These are phyloP conservation scores for Pseudopithomyces chartarum DNA, from an alignment of 2,329 filamentous ascomycete species.

Conservation along the genomic window DNA sequence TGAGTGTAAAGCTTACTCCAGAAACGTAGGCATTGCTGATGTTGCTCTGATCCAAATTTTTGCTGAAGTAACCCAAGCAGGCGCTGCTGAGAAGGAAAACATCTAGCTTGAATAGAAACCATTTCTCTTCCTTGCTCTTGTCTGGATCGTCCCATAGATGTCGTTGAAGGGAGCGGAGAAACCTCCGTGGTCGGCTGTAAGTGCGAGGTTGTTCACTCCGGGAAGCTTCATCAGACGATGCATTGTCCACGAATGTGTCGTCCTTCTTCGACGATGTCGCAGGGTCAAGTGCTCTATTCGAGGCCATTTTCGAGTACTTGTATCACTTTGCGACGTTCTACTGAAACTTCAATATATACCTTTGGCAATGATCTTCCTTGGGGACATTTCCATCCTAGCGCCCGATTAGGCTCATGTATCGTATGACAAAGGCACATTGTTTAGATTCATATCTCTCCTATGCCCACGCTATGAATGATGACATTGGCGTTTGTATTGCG, in stretches of 20 bases:
- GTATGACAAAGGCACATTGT: too few relatives aligned
- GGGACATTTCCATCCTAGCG: not conserved
- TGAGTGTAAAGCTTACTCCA: slow-evolving; percentile 20
- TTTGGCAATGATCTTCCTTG: not conserved
- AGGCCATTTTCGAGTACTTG: not conserved
- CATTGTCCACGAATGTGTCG: not conserved
- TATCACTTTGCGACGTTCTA: not conserved
- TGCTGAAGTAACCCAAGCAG: slow-evolving; percentile 35
- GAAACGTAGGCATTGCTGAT: slow-evolving; percentile 38
- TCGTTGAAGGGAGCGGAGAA: slow-evolving; percentile 20
- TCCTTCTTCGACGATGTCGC: not conserved
- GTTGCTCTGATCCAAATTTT: slow-evolving; percentile 34
- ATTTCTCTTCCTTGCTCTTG: slow-evolving; percentile 24
- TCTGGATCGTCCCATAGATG: slow-evolving; percentile 27
- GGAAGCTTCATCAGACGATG: not conserved
- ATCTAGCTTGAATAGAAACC: slow-evolving; percentile 38
- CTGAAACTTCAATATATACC: not conserved
- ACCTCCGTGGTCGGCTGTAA: slow-evolving; percentile 16
- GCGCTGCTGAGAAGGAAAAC: slow-evolving; percentile 29
- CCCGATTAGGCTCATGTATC: too few relatives aligned
- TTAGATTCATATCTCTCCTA: not conserved
- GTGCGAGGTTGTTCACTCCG: not conserved
- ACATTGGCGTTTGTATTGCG: not conserved
- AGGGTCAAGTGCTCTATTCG: not conserved
- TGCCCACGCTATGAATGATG: not conserved